Evolutionary conservation across 306 rosid species (phyloP).

Genomic region (Casuarina cunninghamiana): DNA sequence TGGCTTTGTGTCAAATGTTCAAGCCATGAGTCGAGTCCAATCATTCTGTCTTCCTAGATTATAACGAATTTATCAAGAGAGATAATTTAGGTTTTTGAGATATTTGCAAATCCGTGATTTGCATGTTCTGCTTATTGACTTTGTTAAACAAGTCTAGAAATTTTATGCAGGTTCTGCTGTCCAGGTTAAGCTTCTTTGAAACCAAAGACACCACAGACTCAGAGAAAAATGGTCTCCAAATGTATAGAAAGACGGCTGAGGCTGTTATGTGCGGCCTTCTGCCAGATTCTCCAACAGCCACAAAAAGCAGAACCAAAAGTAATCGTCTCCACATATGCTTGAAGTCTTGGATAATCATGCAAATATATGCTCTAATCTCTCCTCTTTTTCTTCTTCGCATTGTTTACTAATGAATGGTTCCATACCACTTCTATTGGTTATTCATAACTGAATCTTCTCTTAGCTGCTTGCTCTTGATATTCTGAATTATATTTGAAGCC

Average conservation of each 20-base stretch:
- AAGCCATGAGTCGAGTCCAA: slow-evolving; percentile 12
- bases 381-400: slow-evolving; percentile 17
- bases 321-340: slow-evolving; percentile 39
- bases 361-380: slow-evolving; percentile 2
- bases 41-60: slow-evolving; percentile 11
- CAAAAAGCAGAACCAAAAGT: slow-evolving; percentile 78
- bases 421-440: not conserved
- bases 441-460: not conserved
- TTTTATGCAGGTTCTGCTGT: slow-evolving; percentile 75
- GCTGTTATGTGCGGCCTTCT: slow-evolving; percentile 94
- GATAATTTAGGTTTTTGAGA: slow-evolving; percentile 12
- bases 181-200: slow-evolving; percentile 83
- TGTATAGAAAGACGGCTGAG: slow-evolving; percentile 73
- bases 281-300: slow-evolving; percentile 89
- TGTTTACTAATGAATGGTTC: not conserved
- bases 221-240: slow-evolving; percentile 47
- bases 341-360: slow-evolving; percentile 10
- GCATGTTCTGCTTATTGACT: not conserved
- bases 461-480: not conserved
- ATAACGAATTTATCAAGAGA: slow-evolving; percentile 1
- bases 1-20: slow-evolving; percentile 16
- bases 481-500: slow-evolving; percentile 1
- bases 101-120: not conserved
- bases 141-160: slow-evolving; percentile 12
- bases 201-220: slow-evolving; percentile 46